Evolutionary conservation across 192 early-diverging fungal species (phyloP).

Genomic region (Diversispora epigaea): DNA sequence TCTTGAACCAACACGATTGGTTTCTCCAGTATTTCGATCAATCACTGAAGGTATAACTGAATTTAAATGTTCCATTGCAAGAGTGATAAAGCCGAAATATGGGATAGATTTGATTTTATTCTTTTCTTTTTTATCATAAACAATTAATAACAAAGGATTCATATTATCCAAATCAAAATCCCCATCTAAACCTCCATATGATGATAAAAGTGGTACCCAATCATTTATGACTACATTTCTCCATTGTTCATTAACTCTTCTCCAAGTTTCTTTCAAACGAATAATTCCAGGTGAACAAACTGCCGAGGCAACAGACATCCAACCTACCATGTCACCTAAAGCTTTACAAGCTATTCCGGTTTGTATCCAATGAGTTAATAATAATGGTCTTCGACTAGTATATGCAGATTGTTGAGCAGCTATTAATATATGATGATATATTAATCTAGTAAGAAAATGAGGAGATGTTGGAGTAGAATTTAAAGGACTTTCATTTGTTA

Average conservation of each 20-base stretch:
- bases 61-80: constrained; percentile 50
- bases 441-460: constrained; percentile 71
- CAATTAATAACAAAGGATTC: constrained; percentile 28
- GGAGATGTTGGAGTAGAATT: constrained; percentile 52
- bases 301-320: constrained; percentile 66
- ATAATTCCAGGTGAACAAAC: constrained; percentile 65
- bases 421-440: constrained; percentile 65
- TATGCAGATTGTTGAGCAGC: constrained; percentile 51
- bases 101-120: constrained; percentile 45
- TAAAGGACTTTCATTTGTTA: constrained; percentile 38
- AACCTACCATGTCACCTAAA: constrained; percentile 65
- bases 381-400: constrained; percentile 47
- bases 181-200: constrained; percentile 46
- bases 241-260: constrained; percentile 51
- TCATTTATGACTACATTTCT: constrained; percentile 50
- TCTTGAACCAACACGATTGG: neutral
- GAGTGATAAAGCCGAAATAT: constrained; percentile 63
- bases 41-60: constrained; percentile 36
- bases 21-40: neutral
- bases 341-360: constrained; percentile 54
- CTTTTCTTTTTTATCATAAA: constrained; percentile 23
- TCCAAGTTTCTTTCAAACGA: constrained; percentile 70
- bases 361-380: constrained; percentile 70
- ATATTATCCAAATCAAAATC: constrained; percentile 48
- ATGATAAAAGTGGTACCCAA: constrained; percentile 56